phyloP scores from a whole-genome alignment of 768 basidiomycete species.

The Sistotremastrum suecicum region DNA sequence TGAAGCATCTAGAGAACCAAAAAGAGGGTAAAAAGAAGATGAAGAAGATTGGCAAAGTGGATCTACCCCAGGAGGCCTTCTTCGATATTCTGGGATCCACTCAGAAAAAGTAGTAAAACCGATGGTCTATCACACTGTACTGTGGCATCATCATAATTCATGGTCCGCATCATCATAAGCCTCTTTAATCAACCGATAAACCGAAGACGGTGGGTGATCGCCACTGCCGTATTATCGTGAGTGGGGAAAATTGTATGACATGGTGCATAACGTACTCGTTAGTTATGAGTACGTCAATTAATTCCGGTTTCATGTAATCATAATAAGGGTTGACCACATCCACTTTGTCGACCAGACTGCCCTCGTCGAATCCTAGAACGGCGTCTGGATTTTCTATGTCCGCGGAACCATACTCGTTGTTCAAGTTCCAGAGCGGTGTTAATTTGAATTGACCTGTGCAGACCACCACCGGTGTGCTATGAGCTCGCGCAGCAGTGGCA shows the following conservation, averaged over 20 bases:
- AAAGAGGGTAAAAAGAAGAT: constrained; percentile 85
- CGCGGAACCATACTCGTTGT: constrained; percentile 72
- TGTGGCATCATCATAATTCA: constrained; percentile 39
- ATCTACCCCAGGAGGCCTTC: constrained; percentile 93
- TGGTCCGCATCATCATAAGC: constrained; percentile 92
- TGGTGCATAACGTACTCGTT: constrained; percentile 61
- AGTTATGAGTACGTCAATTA: constrained; percentile 89
- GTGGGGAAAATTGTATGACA: background rate
- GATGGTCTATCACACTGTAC: constrained; percentile 9
- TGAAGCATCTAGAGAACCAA: constrained; percentile 79
- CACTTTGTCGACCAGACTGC: constrained; percentile 68
- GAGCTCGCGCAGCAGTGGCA: constrained; percentile 76
- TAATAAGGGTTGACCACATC: constrained; percentile 94
- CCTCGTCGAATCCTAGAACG: constrained; percentile 62
- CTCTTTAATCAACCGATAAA: constrained; percentile 89
- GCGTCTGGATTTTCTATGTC: constrained; percentile 64
- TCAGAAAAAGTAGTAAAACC: background rate
- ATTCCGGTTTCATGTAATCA: constrained; percentile 87
- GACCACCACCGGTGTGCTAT: constrained; percentile 85
- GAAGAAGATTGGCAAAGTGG: constrained; percentile 78
- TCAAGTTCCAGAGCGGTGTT: constrained; percentile 81
- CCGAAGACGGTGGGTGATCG: constrained; percentile 90
- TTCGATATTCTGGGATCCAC: constrained; percentile 72
- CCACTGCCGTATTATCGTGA: constrained; percentile 37
- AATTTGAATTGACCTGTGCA: constrained; percentile 95